Evolutionary conservation across 352 stramenopile genomes (phyloP).

Genomic region (Globisporangium orthogonon): DNA sequence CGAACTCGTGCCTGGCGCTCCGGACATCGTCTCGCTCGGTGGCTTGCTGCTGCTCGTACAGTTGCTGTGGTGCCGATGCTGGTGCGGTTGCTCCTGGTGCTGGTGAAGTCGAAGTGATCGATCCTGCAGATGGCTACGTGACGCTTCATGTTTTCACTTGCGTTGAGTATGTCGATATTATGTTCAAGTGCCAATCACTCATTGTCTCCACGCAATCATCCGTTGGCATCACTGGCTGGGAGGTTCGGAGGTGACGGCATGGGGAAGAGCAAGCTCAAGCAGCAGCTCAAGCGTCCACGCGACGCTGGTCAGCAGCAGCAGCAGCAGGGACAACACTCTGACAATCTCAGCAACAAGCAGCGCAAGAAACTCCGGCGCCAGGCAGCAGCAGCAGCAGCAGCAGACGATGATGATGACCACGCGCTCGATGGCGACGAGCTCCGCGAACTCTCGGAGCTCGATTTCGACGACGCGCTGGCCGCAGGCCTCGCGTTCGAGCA

Average conservation of each 20-base stretch:
- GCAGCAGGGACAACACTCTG: not conserved
- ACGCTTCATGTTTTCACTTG: not conserved
- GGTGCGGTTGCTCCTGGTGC: not conserved
- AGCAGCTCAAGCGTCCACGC: constrained; percentile 20
- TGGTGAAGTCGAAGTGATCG: too few relatives aligned
- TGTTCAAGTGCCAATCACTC: not conserved
- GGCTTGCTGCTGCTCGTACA: not conserved
- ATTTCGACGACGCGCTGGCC: constrained; percentile 51
- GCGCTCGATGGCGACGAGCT: constrained; percentile 15
- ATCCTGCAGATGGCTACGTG: too few relatives aligned
- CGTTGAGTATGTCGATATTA: too few relatives aligned
- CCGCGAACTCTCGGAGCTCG: constrained; percentile 33
- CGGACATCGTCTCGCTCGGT: constrained; percentile 16
- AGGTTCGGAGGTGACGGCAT: constrained; percentile 9
- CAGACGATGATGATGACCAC: constrained; percentile 15
- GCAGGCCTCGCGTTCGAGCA: constrained; percentile 65
- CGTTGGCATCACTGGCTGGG: not conserved
- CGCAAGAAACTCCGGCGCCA: constrained; percentile 14
- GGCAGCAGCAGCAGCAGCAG: constrained; percentile 9
- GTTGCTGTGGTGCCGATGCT: not conserved
- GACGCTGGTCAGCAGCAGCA: constrained; percentile 1
- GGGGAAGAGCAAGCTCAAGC: constrained; percentile 43
- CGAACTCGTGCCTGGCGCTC: constrained; percentile 43
- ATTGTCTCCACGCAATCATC: not conserved
- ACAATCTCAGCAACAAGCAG: constrained; percentile 14